Percentiles rank a stretch among this genome's conserved stretches.
Evolutionary conservation across 2,329 filamentous ascomycete species (phyloP).

Genomic region (Sclerotinia borealis): DNA sequence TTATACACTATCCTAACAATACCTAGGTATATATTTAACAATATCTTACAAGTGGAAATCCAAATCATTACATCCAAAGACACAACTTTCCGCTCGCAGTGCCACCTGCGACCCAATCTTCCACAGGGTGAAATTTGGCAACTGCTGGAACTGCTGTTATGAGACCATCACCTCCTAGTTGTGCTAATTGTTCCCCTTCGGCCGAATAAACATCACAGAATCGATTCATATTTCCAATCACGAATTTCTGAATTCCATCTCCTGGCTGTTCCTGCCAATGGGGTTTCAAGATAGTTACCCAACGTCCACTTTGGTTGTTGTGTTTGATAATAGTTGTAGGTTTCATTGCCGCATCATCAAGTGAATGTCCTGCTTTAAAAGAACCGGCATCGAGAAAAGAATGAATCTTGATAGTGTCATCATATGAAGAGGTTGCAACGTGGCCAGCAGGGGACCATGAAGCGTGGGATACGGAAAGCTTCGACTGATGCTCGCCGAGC

Average conservation of each 20-base stretch:
- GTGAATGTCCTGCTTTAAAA: slow-evolving; percentile 53
- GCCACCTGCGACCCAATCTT: slow-evolving; percentile 88
- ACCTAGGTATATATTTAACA: not conserved
- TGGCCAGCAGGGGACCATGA: slow-evolving; percentile 82
- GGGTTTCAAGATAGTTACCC: slow-evolving; percentile 76
- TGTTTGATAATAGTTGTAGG: slow-evolving; percentile 67
- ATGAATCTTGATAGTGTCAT: slow-evolving; percentile 92
- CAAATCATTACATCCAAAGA: slow-evolving; percentile 66
- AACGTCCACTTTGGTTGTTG: slow-evolving; percentile 93
- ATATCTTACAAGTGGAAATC: not conserved
- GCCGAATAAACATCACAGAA: slow-evolving; percentile 88
- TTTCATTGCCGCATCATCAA: slow-evolving; percentile 58
- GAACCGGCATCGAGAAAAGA: slow-evolving; percentile 58
- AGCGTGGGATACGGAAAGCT: slow-evolving; percentile 84
- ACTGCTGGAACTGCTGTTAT: slow-evolving; percentile 95
- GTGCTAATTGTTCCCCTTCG: slow-evolving; percentile 79
- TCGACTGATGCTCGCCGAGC: slow-evolving; percentile 74
- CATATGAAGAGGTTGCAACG: slow-evolving; percentile 87
- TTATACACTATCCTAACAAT: not conserved
- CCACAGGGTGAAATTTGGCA: slow-evolving; percentile 78
- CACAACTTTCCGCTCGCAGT: slow-evolving; percentile 90
- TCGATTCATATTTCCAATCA: slow-evolving; percentile 94
- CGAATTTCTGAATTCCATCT: slow-evolving; percentile 79
- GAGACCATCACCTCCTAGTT: slow-evolving; percentile 71
- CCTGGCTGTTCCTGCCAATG: slow-evolving; percentile 82